These are phyloP conservation scores for Eleusine indica DNA, from an alignment of 176 grass and related monocot species.

Conservation along the genomic window DNA sequence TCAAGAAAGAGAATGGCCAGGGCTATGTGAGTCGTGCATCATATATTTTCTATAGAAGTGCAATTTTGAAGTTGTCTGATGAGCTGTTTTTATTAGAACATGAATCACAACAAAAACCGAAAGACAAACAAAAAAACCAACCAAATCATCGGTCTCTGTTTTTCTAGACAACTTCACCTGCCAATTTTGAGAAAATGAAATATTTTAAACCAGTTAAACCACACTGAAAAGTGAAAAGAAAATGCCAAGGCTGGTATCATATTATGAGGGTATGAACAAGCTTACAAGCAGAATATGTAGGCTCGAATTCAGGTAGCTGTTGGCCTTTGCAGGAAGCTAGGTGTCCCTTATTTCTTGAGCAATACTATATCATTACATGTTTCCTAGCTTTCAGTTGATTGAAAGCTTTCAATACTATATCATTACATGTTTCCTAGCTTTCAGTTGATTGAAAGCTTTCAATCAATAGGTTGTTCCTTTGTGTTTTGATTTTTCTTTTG, in stretches of 20 bases:
- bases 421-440: too few species aligned
- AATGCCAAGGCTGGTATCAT: background rate
- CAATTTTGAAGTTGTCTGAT: background rate
- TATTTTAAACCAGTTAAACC: background rate
- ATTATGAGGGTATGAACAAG: background rate
- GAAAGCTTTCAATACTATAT: too few species aligned
- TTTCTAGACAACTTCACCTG: background rate
- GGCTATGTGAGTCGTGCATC: background rate
- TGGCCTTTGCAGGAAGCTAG: background rate
- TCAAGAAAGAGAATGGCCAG: background rate
- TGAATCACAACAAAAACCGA: background rate
- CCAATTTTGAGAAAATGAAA: background rate
- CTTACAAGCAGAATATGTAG: background rate
- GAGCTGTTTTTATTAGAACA: background rate
- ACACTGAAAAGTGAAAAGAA: background rate
- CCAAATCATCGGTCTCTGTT: background rate
- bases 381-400: too few species aligned
- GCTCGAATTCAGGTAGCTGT: background rate
- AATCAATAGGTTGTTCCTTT: too few species aligned
- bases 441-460: too few species aligned
- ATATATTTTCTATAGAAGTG: background rate
- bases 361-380: background rate
- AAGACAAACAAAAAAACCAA: background rate
- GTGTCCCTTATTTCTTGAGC: slow-evolving; percentile 4
- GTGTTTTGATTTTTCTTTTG: too few species aligned